phyloP scores from a whole-genome alignment of 129 eudicot species.

The Calendula officinalis region DNA sequence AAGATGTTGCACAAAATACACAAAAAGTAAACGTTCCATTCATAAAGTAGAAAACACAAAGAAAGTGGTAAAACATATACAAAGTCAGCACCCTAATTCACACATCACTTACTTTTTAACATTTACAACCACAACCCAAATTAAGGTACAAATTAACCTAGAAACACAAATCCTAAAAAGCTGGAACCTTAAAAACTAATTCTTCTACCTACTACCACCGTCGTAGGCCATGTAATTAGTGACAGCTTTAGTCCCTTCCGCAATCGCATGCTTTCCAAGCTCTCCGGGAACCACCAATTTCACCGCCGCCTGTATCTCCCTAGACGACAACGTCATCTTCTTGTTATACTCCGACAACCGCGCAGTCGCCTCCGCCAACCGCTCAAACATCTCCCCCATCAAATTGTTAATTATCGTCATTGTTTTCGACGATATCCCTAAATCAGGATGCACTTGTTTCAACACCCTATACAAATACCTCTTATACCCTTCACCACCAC shows the following conservation, averaged over 20 bases:
- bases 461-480: constrained; percentile 66
- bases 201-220: neutral
- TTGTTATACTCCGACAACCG: constrained; percentile 36
- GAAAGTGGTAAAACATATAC: no score
- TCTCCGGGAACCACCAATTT: constrained; percentile 83
- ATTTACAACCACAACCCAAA: no score
- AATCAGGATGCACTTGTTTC: constrained; percentile 90
- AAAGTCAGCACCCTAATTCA: no score
- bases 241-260: constrained; percentile 82
- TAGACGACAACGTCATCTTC: constrained; percentile 53
- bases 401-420: constrained; percentile 66
- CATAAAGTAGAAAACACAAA: no score
- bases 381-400: constrained; percentile 79
- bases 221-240: constrained; percentile 31
- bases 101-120: no score
- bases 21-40: no score
- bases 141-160: neutral
- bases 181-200: neutral
- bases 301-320: constrained; percentile 89
- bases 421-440: constrained; percentile 70
- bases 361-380: constrained; percentile 63
- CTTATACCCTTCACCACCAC: constrained; percentile 60
- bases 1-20: no score
- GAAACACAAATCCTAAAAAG: neutral
- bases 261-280: constrained; percentile 80